Percentiles rank a stretch among this genome's conserved stretches.
Evolutionary conservation across 2,329 filamentous ascomycete genomes (phyloP).

Genomic region (Claviceps humidiphila): DNA sequence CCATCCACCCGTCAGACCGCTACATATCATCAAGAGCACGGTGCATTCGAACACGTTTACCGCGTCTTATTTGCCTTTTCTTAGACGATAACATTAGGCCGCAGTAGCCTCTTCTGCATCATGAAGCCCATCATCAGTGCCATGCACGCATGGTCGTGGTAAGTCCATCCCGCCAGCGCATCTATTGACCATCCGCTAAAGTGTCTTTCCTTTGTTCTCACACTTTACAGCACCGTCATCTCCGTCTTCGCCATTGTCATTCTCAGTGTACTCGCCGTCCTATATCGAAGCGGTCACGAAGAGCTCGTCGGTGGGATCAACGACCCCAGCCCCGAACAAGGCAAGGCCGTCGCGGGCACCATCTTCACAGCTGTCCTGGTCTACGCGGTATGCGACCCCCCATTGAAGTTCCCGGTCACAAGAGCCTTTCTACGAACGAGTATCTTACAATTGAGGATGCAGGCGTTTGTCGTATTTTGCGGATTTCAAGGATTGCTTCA

Average conservation of each 20-base stretch:
- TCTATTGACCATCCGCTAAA: constrained; percentile 10
- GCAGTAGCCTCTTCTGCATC: constrained; percentile 20
- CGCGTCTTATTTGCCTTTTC: no score
- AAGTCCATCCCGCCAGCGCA: constrained; percentile 21
- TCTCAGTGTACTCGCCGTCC: constrained; percentile 48
- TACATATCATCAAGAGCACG: background rate
- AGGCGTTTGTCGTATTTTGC: constrained; percentile 89
- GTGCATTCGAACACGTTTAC: background rate
- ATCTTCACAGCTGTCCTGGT: constrained; percentile 81
- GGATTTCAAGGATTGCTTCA: constrained; percentile 80
- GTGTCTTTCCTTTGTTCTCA: background rate
- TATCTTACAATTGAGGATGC: background rate
- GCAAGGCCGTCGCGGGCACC: constrained; percentile 65
- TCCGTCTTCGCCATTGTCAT: constrained; percentile 53
- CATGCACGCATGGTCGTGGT: constrained; percentile 94
- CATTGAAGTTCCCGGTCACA: background rate
- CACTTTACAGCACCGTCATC: constrained; percentile 52
- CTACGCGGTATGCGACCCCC: constrained; percentile 61
- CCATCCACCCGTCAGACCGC: background rate
- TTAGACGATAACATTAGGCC: background rate
- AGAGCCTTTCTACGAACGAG: background rate
- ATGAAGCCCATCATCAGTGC: constrained; percentile 95
- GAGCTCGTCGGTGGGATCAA: constrained; percentile 66
- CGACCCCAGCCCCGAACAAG: constrained; percentile 59
- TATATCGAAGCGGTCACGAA: constrained; percentile 73